Evolutionary conservation across 1,139 yeast genomes (phyloP), one percentile per base, ranked within the genome.

Genomic region (Kodamaea fungicola): DNA sequence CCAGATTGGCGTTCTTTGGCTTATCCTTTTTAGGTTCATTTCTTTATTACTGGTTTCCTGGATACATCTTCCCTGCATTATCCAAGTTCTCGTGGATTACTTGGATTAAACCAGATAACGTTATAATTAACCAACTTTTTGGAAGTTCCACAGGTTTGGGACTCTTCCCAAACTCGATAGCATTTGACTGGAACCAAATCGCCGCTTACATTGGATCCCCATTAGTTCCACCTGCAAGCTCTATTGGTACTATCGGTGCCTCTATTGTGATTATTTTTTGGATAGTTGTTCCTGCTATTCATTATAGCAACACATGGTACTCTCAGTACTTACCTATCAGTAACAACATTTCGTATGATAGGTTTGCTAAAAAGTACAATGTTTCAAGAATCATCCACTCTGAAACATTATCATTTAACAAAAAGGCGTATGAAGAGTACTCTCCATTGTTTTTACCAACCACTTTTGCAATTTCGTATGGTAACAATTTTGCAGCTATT

Each of bases 71-170:
- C 47, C 43, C 47, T 26, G 50, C 45, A 12, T 44, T 47, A 36
- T 54, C 59, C 25, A 48, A 50, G 46, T 56, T 56, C 36, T 52
- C 59, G 2, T 56, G 61, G 62, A 55, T 58, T 34, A 56, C 61
- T 27, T 59, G 64, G 64, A 59, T 59, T 23, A 53, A 50, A 12
- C 62, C 63, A 25, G 44, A 58, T 38, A 67, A 62, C 46, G 74
- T 76, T 29, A 71, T 72, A 22, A 68, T 81, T 32, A 76, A 78
- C 55, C 84, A 80, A 55, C 58, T 83, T 31, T 80, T 80, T 52
- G 86, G 88, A 36, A 64, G 76, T 23, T 46, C 64, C n/a, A 63
- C 79, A 7, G 87, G 87, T 9, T 63, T 80, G 42, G 88, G 86
- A 13, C 55, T 80, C 54, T 59, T 80, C 52, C 88, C 89, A 22